Percentiles rank a stretch among this genome's conserved stretches.
Conservation (phyloP, 768 basidiomycete species). For the Stropharia rugosoannulata region DNA sequence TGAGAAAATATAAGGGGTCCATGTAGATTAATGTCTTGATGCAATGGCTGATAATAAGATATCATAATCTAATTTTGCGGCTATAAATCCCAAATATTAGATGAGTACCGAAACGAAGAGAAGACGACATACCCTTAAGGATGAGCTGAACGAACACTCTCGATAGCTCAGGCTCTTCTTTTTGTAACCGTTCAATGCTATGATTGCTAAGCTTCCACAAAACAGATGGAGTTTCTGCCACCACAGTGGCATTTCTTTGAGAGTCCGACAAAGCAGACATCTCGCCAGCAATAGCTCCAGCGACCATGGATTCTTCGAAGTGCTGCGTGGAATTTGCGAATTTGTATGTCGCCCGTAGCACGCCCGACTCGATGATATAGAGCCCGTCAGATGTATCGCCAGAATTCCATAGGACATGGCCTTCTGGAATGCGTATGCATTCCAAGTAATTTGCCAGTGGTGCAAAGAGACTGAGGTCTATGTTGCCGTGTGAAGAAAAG, state of each 20-base stretch:
- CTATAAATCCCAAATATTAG: slow-evolving; percentile 25
- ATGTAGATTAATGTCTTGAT: slow-evolving; percentile 24
- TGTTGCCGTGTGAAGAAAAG: slow-evolving; percentile 70
- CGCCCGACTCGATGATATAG: slow-evolving; percentile 87
- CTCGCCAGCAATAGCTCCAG: slow-evolving; percentile 91
- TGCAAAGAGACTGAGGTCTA: slow-evolving; percentile 55
- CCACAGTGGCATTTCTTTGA: slow-evolving; percentile 81
- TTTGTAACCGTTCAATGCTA: slow-evolving; percentile 61
- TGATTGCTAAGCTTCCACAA: slow-evolving; percentile 77
- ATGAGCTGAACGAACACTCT: slow-evolving; percentile 64
- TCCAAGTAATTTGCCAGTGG: slow-evolving; percentile 74
- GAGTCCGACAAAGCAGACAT: slow-evolving; percentile 79
- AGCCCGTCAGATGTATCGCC: slow-evolving; percentile 79
- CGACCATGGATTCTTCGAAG: slow-evolving; percentile 91
- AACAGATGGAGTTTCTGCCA: slow-evolving; percentile 72
- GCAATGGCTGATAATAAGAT: slow-evolving; percentile 52
- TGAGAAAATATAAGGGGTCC: background rate
- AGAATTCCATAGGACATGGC: slow-evolving; percentile 70
- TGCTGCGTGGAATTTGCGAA: slow-evolving; percentile 67
- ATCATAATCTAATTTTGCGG: slow-evolving; percentile 68
- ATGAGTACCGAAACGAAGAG: background rate
- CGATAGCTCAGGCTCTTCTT: slow-evolving; percentile 67
- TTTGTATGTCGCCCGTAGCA: slow-evolving; percentile 78
- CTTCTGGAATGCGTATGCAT: slow-evolving; percentile 54
- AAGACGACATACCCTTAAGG: slow-evolving; percentile 58